These are phyloP conservation scores for Hylodesmum podocarpum DNA, from an alignment of 306 rosid species.

Conservation along the genomic window DNA sequence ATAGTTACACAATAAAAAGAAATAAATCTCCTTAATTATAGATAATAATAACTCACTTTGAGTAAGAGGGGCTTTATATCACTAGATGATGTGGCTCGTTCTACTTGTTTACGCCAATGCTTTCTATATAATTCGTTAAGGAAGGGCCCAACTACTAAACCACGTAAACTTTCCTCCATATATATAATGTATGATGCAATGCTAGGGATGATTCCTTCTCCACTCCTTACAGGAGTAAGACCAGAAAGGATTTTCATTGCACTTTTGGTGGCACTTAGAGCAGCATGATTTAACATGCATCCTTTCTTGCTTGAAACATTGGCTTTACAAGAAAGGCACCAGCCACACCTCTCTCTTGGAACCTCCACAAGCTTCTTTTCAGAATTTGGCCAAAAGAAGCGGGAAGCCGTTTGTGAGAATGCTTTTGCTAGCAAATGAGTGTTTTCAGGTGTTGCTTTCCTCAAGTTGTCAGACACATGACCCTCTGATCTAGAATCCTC, in stretches of 20 bases:
- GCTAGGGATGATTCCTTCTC: constrained; percentile 73
- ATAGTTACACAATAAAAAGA: background rate
- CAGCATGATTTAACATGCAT: constrained; percentile 92
- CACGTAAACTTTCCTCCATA: constrained; percentile 73
- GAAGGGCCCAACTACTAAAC: constrained; percentile 77
- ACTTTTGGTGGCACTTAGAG: constrained; percentile 72
- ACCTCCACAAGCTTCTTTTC: constrained; percentile 90
- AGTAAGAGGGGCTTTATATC: constrained; percentile 63
- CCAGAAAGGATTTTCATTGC: constrained; percentile 67
- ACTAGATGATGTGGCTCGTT: constrained; percentile 55
- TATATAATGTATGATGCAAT: constrained; percentile 68
- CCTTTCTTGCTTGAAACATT: constrained; percentile 79
- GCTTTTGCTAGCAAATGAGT: constrained; percentile 70
- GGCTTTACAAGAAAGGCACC: constrained; percentile 93
- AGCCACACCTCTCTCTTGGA: constrained; percentile 97
- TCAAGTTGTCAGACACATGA: constrained; percentile 49
- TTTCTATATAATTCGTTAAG: constrained; percentile 54
- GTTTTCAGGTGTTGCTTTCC: constrained; percentile 56
- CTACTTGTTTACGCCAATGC: constrained; percentile 64
- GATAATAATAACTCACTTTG: constrained; percentile 52
- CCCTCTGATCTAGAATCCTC: constrained; percentile 70
- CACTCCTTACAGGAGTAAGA: constrained; percentile 64
- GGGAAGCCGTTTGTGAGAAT: constrained; percentile 74
- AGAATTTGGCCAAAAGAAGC: constrained; percentile 91
- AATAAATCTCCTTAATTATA: background rate